Evolutionary conservation across 495 filamentous ascomycete species (phyloP).

Genomic region (Aspergillus bertholletiae): DNA sequence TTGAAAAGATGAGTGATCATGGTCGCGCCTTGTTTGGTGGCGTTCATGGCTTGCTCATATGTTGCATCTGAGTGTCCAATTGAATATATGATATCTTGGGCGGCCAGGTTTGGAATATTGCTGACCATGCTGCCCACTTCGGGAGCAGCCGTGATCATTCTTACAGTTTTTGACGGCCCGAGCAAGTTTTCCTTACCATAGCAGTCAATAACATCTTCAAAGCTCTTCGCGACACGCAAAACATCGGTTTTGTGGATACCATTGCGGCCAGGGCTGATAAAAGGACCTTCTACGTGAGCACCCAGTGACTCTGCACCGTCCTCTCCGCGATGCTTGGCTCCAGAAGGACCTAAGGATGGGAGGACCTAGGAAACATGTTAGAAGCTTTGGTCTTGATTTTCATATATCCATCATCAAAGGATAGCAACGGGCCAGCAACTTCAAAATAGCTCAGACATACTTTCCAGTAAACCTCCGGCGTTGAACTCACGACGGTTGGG

Average conservation of each 20-base stretch:
- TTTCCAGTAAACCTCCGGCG: slow-evolving; percentile 64
- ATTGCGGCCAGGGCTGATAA: slow-evolving; percentile 67
- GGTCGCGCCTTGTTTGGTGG: slow-evolving; percentile 65
- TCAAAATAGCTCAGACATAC: slow-evolving; percentile 15
- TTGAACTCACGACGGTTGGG: slow-evolving; percentile 69
- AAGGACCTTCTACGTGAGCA: slow-evolving; percentile 83
- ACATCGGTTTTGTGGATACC: slow-evolving; percentile 69
- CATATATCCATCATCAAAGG: background rate
- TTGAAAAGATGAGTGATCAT: slow-evolving; percentile 93
- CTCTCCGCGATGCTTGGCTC: slow-evolving; percentile 34
- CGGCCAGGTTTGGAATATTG: slow-evolving; percentile 57
- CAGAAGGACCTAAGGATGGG: slow-evolving; percentile 68
- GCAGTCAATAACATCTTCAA: slow-evolving; percentile 58
- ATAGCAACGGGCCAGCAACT: background rate
- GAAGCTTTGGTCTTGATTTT: background rate
- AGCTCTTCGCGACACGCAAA: slow-evolving; percentile 48
- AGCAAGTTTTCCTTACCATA: slow-evolving; percentile 65
- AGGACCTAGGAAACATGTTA: slow-evolving; percentile 47
- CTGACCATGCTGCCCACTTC: slow-evolving; percentile 63
- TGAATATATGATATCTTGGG: slow-evolving; percentile 62
- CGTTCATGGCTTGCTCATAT: slow-evolving; percentile 66
- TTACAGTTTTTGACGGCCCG: slow-evolving; percentile 43
- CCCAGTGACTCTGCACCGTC: slow-evolving; percentile 78
- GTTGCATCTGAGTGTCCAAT: slow-evolving; percentile 82
- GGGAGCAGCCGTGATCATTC: slow-evolving; percentile 77